Base-by-base conservation (phyloP, 1,284 basidiomycete species). In the Malassezia dermatis region DNA sequence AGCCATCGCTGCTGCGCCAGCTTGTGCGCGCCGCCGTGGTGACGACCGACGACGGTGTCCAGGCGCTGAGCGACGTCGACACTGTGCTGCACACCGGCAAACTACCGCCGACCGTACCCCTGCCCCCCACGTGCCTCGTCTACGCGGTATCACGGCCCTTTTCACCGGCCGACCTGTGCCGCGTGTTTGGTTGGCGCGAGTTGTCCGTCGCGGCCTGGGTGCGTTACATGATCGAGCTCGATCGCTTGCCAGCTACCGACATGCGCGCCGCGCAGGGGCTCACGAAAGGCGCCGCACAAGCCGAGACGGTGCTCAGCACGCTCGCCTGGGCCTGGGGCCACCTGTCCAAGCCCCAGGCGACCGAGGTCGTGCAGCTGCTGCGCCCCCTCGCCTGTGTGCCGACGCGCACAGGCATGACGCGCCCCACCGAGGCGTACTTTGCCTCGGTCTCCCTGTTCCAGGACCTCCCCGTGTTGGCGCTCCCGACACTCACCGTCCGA, bases 401-500 rank as follows among this genome's bases (percentile, higher is more conserved):
- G 0, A 93, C 90, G 0, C 83, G 84, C 3, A 76, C 77, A 15
- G 90, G 90, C 7, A 80, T 93, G 78, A 84, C 82, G 65, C 63
- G 63, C 50, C 88, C 93, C 0, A 76, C 78, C 7, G 82, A 90
- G 56, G 80, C 89, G 5, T 99, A 99, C 76, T 91, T 96, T 73
- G 78, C 86, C 21, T 88, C 83, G 62, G 88, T 86, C 32, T 82
- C 88, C 59, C 79, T 96, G 10, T 96, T 98, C 73, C 81, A 83
- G 12, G 91, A 98, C 75, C 78, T 95, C 21, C 67, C 64, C 0
- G 82, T 91, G 26, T 83, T 93, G 2, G 81, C 79, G 1, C 77
- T 96, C 44, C 82, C 88, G 0, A 86, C 84, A 11, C 61, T 75
- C 0, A 56, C 58, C 28, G 79, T 93, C 59, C 90, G 86, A 69